A percentile compares a stretch with the other conserved stretches of the same genome.
Evolutionary conservation across 164 flowering plant genomes (phyloP).

Genomic region (Magnolia sinica): DNA sequence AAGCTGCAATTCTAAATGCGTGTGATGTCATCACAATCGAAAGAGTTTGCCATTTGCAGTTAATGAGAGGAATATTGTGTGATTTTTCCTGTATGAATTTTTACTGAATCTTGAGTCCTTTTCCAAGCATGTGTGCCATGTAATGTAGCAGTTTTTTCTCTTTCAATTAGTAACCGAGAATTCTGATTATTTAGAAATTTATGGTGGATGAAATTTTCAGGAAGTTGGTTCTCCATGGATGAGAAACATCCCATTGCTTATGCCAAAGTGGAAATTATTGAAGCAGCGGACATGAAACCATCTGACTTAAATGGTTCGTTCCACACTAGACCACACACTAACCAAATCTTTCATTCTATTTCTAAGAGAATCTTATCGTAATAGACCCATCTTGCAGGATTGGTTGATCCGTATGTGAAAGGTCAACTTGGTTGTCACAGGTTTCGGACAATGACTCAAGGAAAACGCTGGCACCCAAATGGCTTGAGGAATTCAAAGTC

Average conservation of each 20-base stretch:
- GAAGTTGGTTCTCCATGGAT: constrained; percentile 70
- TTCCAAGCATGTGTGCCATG: background rate
- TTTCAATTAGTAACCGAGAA: too few species aligned
- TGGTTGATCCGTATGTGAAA: constrained; percentile 96
- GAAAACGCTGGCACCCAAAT: constrained; percentile 83
- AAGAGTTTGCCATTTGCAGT: too few species aligned
- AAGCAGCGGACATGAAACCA: constrained; percentile 87
- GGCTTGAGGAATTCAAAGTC: constrained; percentile 89
- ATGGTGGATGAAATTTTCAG: constrained; percentile 25
- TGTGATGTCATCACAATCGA: too few species aligned
- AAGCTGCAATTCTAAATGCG: too few species aligned
- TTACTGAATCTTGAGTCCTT: background rate
- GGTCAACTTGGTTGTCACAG: constrained; percentile 74
- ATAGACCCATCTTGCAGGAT: constrained; percentile 52
- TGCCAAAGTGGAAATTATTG: constrained; percentile 80
- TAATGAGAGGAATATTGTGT: too few species aligned
- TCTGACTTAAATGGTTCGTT: constrained; percentile 84
- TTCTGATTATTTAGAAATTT: background rate
- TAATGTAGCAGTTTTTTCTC: background rate
- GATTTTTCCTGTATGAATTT: too few species aligned
- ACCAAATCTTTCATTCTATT: background rate
- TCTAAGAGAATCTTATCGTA: background rate
- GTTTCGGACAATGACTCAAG: constrained; percentile 71
- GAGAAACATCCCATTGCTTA: constrained; percentile 72
- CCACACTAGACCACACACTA: background rate